Evolutionary conservation across 1,284 basidiomycete species (phyloP), one percentile per base, ranked within the genome.

Genomic region (Bjerkandera adusta): DNA sequence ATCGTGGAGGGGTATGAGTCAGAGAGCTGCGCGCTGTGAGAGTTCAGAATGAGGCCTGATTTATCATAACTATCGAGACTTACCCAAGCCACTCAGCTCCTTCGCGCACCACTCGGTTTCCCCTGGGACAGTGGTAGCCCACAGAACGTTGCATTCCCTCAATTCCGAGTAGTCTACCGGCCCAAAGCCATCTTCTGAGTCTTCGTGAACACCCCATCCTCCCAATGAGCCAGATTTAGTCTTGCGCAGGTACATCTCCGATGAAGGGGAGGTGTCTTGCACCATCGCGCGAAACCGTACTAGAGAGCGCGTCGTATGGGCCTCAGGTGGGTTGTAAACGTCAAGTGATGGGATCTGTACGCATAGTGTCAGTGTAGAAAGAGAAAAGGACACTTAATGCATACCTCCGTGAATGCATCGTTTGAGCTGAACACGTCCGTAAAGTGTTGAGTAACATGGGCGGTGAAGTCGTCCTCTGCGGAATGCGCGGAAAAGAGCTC

Each of bases 251-350:
- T 89, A 90, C 56, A 90, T 71, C 58, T 89, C 83, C 0, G 79
- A 76, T 2, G 83, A 80, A 16, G 75, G 60, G 4, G 86, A 86
- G 1, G 85, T 89, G 57, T 89, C 88, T 61, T 90, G 87, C n/a
- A 90, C 71, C 85, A 89, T 86, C 11, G 76, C 80, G 34, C 77
- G 74, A 59, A 89, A 89, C 13, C 76, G 71, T 7, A 90, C 83
- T 3, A 89, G 70, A 1, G 78, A 66, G 11, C 77, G 69, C 49
- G 72, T 66, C 13, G 58, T 58, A 53, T 78, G 71, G 4, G 63
- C 64, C 36, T 73, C 67, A 20, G 79, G 79, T 4, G 80, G 72
- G 53, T 69, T 62, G 0, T 59, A 52, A 4, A 71, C 58, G 59
- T 76, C 68, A 18, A 87, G 68, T 4, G 66, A 50, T 1, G 83